Percentiles rank a stretch among this genome's conserved stretches.
These are phyloP conservation scores for Bisporella sp. DNA, from an alignment of 2,329 filamentous ascomycete genomes.

Conservation along the genomic window DNA sequence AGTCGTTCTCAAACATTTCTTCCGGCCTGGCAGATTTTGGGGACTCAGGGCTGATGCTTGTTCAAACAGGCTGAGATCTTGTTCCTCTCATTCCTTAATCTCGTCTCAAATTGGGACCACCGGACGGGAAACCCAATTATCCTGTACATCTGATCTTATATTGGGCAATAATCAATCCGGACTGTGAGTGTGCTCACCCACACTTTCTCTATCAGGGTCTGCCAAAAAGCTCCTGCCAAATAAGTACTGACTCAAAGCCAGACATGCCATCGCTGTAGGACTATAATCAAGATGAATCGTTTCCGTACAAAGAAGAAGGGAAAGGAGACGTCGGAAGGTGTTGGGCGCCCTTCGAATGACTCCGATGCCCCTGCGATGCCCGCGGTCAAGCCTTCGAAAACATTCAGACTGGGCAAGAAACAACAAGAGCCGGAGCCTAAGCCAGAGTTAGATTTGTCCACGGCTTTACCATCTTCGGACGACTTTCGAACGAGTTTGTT, in stretches of 20 bases:
- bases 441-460: conserved; percentile 63
- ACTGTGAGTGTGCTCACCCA: conserved; percentile 17
- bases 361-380: conserved; percentile 35
- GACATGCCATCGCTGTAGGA: conserved; percentile 4
- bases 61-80: not conserved
- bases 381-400: conserved; percentile 37
- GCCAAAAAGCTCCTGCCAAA: not conserved
- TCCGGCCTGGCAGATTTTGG: not conserved
- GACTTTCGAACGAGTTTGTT: conserved; percentile 93
- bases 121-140: too few relatives aligned
- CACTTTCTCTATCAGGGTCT: conserved; percentile 11
- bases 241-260: not conserved
- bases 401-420: conserved; percentile 46
- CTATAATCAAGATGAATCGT: conserved; percentile 58
- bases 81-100: not conserved
- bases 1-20: not conserved
- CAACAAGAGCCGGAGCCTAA: conserved; percentile 48
- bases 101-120: not conserved
- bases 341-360: conserved; percentile 45
- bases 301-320: conserved; percentile 68
- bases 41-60: not conserved
- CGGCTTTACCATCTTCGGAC: conserved; percentile 72
- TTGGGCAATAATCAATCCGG: too few relatives aligned
- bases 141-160: too few relatives aligned
- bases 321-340: conserved; percentile 44